These are phyloP conservation scores for Neonectria faginata DNA, from an alignment of 2,329 filamentous ascomycete species.

Conservation along the genomic window DNA sequence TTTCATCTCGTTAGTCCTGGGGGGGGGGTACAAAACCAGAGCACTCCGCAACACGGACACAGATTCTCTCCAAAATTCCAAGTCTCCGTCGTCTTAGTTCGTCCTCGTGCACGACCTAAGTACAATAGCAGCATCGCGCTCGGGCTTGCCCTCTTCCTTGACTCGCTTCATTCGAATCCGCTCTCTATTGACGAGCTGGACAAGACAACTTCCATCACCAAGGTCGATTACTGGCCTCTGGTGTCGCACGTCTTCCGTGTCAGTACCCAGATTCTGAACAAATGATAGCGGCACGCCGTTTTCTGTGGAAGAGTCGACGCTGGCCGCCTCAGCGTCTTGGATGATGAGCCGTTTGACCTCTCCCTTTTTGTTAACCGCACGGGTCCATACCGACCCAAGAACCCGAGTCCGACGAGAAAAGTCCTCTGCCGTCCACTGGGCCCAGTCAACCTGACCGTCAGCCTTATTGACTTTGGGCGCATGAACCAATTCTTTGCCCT, in stretches of 20 bases:
- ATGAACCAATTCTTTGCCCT: constrained; percentile 51
- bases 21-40: no score
- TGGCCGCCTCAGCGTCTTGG: constrained; percentile 47
- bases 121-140: constrained; percentile 42
- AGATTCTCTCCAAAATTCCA: background rate
- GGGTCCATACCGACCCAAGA: constrained; percentile 75
- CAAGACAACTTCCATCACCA: constrained; percentile 37
- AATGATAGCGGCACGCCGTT: constrained; percentile 34
- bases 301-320: constrained; percentile 6
- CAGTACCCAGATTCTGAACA: constrained; percentile 19
- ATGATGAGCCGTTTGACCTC: constrained; percentile 55
- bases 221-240: constrained; percentile 23
- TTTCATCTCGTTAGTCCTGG: background rate
- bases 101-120: constrained; percentile 35
- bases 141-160: constrained; percentile 50
- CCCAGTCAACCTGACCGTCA: constrained; percentile 73
- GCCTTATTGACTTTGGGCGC: constrained; percentile 80
- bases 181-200: constrained; percentile 37
- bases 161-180: constrained; percentile 47
- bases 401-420: constrained; percentile 69
- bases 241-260: constrained; percentile 11
- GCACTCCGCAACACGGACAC: background rate
- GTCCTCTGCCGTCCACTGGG: constrained; percentile 61
- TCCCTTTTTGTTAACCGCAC: constrained; percentile 43
- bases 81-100: background rate